Evolutionary conservation across 805 yeast species (phyloP).

Genomic region (Candida loeiensis): DNA sequence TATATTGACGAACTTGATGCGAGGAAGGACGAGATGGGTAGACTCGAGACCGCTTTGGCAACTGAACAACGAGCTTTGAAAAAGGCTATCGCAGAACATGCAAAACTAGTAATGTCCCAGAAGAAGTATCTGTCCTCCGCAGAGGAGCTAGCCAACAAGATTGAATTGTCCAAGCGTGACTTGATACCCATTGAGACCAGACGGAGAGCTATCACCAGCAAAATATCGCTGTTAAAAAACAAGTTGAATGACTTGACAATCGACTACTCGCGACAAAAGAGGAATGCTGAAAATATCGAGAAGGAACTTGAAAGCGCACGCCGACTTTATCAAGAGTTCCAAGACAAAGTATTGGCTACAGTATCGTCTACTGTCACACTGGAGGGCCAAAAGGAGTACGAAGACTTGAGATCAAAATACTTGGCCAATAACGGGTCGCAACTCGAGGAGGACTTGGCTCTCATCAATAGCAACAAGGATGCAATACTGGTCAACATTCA

Average conservation of each 20-base stretch:
- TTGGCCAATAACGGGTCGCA: constrained; percentile 55
- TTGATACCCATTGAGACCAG: constrained; percentile 63
- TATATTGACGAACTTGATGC: constrained; percentile 29
- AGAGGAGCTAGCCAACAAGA: constrained; percentile 29
- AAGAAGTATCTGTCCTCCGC: constrained; percentile 40
- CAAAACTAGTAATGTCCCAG: constrained; percentile 44
- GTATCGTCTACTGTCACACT: constrained; percentile 36
- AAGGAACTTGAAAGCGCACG: constrained; percentile 47
- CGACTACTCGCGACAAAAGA: constrained; percentile 53
- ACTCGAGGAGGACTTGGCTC: constrained; percentile 47
- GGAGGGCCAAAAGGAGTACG: constrained; percentile 57
- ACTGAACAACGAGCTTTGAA: constrained; percentile 26
- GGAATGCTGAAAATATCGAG: constrained; percentile 38
- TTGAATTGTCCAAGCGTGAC: constrained; percentile 45
- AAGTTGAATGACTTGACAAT: constrained; percentile 47
- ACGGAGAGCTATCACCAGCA: constrained; percentile 44
- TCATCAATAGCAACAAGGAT: constrained; percentile 42
- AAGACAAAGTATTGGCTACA: constrained; percentile 19
- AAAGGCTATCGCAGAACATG: constrained; percentile 35
- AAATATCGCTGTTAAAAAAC: constrained; percentile 43
- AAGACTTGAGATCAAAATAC: constrained; percentile 52
- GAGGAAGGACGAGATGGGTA: constrained; percentile 36
- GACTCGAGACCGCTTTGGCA: constrained; percentile 26
- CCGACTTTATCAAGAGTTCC: constrained; percentile 28
- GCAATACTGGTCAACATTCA: constrained; percentile 30